Evolutionary conservation across 129 eudicot species (phyloP), one percentile per base, ranked within the genome.

Genomic region (Escallonia herrerae): DNA sequence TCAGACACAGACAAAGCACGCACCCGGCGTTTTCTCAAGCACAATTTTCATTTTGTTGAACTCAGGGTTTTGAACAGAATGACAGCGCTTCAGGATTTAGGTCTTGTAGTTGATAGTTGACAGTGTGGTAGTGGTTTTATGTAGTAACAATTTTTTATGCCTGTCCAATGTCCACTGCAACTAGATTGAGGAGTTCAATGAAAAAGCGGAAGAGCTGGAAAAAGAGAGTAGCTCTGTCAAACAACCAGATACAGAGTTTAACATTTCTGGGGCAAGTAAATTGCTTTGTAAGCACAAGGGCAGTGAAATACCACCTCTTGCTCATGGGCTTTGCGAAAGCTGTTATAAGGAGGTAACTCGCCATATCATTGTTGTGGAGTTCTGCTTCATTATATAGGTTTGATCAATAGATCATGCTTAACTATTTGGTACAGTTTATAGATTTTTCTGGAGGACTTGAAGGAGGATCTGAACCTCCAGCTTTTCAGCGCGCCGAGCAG

Each of bases 381-480:
- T 15, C 4, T 43, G 5, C 7, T 47, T 8, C 3, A n/a, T 4
- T 4, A 13, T 15, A 14, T 40, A 48, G 12, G 50, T 14, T 73
- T 61, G 10, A 54, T 4, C 53, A 22, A 5, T 7, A 58, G 56
- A 22, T 8, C 11, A 22, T 45, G 13, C 2, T 42, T 2, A 45
- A 8, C 62, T 58, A 14, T 37, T 61, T 57, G 62, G 6, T 72
- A 60, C 71, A 79, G 83, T 73, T 79, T 54, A 5, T 79, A 43
- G 40, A 65, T 45, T 40, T 79, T 38, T 63, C 76, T 13, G 83
- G 79, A 11, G 83, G 83, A 49, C 65, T 79, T 43, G 65, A 60
- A 49, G 83, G 79, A 47, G 83, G 75, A 51, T 60, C 76, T 14
- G 79, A 79, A 52, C 83, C 83, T 56, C 83, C 83, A 51, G 79